phyloP scores from a whole-genome alignment of 108 stramenopile species.

The Phaeodactylum tricornutum region DNA sequence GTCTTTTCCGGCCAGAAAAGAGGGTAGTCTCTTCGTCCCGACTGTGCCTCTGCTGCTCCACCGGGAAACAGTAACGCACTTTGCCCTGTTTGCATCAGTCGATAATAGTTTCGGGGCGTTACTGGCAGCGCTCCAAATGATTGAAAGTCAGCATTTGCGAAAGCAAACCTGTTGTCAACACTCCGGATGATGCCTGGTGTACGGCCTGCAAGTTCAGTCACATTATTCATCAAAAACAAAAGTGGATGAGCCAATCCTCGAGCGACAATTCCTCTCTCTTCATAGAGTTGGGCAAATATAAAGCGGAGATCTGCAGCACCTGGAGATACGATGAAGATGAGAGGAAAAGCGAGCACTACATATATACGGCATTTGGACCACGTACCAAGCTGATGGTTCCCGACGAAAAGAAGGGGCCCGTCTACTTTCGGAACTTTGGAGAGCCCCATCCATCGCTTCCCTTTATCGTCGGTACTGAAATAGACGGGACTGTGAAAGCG shows the following conservation, averaged over 20 bases:
- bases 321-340: background rate
- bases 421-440: conserved; percentile 36
- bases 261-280: conserved; percentile 12
- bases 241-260: conserved; percentile 82
- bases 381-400: conserved; percentile 82
- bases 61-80: conserved; percentile 87
- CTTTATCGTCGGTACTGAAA: conserved; percentile 65
- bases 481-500: conserved; percentile 55
- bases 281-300: conserved; percentile 53
- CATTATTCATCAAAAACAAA: conserved; percentile 28
- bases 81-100: conserved; percentile 76
- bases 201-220: conserved; percentile 28
- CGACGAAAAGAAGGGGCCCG: conserved; percentile 75
- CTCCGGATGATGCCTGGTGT: conserved; percentile 16
- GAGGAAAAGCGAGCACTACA: too few species aligned
- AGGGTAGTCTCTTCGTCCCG: conserved; percentile 75
- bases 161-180: conserved; percentile 1
- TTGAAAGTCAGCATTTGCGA: conserved; percentile 27
- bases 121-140: conserved; percentile 90
- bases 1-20: conserved; percentile 88
- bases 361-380: background rate
- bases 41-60: conserved; percentile 81
- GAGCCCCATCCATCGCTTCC: conserved; percentile 51
- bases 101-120: conserved; percentile 81
- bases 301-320: conserved; percentile 59